Conservation (phyloP, 371 early-diverging fungal genomes). For the Saksenaea oblongispora region DNA sequence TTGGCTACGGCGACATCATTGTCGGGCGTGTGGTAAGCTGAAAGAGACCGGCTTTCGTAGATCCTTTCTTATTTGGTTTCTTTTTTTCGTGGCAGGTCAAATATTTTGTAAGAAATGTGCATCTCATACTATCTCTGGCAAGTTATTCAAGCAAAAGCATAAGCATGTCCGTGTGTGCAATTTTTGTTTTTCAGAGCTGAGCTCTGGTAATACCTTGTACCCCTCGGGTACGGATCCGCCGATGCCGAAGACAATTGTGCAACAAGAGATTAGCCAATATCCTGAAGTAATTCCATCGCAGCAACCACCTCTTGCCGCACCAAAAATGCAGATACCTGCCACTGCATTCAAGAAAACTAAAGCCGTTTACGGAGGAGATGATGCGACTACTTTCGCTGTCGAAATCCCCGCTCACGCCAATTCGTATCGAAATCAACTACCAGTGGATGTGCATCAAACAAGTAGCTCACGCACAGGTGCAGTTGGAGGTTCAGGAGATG, state of each 20-base stretch:
- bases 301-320: conserved; percentile 40
- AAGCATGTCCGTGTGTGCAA: conserved; percentile 81
- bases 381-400: conserved; percentile 42
- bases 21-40: conserved; percentile 78
- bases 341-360: conserved; percentile 37
- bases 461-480: conserved; percentile 13
- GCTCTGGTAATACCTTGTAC: conserved; percentile 10
- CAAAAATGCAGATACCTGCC: conserved; percentile 51
- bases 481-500: conserved; percentile 10
- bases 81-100: conserved; percentile 50
- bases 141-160: conserved; percentile 66
- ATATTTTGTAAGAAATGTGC: conserved; percentile 86
- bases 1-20: conserved; percentile 82
- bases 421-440: conserved; percentile 10
- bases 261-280: conserved; percentile 35
- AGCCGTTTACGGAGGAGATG: conserved; percentile 37
- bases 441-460: neutral
- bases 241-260: conserved; percentile 21
- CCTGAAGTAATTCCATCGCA: conserved; percentile 41
- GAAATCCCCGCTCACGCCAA: conserved; percentile 30
- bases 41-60: conserved; percentile 8
- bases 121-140: conserved; percentile 73
- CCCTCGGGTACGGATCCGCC: neutral
- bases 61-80: conserved; percentile 50
- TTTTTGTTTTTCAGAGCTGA: conserved; percentile 66